Conservation (phyloP, 495 filamentous ascomycete genomes). For the Achaetomiella virescens region DNA sequence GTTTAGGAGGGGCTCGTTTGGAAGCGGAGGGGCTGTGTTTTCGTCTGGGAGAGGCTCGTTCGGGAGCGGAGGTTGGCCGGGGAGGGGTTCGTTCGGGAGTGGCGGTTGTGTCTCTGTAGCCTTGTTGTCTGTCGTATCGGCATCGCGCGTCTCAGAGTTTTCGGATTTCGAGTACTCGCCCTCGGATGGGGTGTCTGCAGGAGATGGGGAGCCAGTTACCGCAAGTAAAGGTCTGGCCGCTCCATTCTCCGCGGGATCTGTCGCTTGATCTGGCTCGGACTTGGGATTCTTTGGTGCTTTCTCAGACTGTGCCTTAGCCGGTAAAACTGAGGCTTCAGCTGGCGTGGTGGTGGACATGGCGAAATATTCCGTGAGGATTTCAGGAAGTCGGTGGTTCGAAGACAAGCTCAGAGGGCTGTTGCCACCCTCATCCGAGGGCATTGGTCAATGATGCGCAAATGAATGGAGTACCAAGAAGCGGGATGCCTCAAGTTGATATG, state of each 20-base stretch:
- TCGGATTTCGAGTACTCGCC: constrained; percentile 13
- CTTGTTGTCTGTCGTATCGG: background rate
- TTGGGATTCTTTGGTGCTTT: background rate
- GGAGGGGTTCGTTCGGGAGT: constrained; percentile 12
- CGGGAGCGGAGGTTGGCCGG: background rate
- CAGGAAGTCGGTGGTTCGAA: background rate
- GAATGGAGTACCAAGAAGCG: too few species aligned
- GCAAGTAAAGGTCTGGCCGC: background rate
- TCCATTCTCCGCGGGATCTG: background rate
- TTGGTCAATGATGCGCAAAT: too few species aligned
- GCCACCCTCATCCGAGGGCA: too few species aligned
- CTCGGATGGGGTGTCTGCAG: constrained; percentile 9
- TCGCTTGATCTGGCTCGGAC: background rate
- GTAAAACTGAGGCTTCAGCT: background rate
- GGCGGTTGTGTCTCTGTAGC: background rate
- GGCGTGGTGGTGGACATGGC: constrained; percentile 7
- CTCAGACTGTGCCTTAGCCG: background rate
- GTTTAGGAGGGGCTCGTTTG: constrained; percentile 24
- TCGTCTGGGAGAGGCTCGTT: constrained; percentile 9
- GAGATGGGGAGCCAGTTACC: background rate
- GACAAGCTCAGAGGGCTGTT: background rate
- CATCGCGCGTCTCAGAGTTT: background rate
- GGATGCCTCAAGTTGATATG: too few species aligned
- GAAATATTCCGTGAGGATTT: background rate
- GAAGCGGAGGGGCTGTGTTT: constrained; percentile 22